phyloP scores from a whole-genome alignment of 768 basidiomycete genomes.

The Hirschioporus abietinus region DNA sequence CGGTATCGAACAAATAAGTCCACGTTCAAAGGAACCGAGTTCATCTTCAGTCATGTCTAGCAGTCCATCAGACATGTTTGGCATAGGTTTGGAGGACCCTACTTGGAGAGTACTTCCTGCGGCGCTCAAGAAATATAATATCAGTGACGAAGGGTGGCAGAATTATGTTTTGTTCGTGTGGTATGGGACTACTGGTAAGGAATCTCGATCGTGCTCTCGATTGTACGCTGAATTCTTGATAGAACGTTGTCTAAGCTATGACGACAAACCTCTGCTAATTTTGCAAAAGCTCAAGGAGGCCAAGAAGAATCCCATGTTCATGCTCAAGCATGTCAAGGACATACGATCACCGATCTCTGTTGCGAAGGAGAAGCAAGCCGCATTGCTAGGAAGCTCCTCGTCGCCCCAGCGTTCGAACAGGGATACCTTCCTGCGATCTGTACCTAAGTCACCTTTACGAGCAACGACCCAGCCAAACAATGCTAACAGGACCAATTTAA shows the following conservation, averaged over 20 bases:
- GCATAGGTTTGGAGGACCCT: slow-evolving; percentile 95
- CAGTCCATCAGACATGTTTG: slow-evolving; percentile 43
- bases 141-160: slow-evolving; percentile 98
- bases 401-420: neutral
- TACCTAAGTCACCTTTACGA: neutral
- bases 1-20: neutral
- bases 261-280: slow-evolving; percentile 93
- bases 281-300: slow-evolving; percentile 97
- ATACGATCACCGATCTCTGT: slow-evolving; percentile 96
- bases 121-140: slow-evolving; percentile 97
- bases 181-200: slow-evolving; percentile 83
- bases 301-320: slow-evolving; percentile 98
- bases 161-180: slow-evolving; percentile 99
- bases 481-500: neutral
- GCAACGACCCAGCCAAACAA: neutral
- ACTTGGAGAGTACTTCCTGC: slow-evolving; percentile 98
- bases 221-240: slow-evolving; percentile 50
- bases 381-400: slow-evolving; percentile 53
- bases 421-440: neutral
- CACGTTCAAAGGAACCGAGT: neutral
- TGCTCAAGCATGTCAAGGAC: slow-evolving; percentile 95
- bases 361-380: slow-evolving; percentile 92
- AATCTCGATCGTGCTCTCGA: neutral
- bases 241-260: slow-evolving; percentile 94
- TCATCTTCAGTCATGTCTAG: neutral